These are phyloP conservation scores for Coemansia guatemalensis DNA, from an alignment of 192 early-diverging fungal genomes.

Conservation along the genomic window DNA sequence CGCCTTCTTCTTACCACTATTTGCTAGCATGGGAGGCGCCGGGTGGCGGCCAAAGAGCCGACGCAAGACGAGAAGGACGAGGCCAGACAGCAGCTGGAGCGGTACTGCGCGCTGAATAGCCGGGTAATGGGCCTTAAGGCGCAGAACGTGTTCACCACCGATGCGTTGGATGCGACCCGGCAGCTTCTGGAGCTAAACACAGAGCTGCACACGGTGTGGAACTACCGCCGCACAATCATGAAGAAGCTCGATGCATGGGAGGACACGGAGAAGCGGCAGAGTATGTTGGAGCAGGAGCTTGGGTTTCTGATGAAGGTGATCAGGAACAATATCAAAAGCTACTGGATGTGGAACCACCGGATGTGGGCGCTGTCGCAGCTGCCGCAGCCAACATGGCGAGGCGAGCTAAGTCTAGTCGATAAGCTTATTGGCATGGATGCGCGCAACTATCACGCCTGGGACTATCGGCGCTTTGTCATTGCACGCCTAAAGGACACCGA, in stretches of 20 bases:
- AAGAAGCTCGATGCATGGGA: conserved; percentile 16
- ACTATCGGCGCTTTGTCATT: conserved; percentile 91
- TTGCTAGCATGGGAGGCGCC: conserved; percentile 42
- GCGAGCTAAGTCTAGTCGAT: conserved; percentile 73
- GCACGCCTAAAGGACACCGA: conserved; percentile 28
- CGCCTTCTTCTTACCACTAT: conserved; percentile 3
- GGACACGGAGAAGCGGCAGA: conserved; percentile 14
- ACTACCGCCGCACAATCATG: conserved; percentile 79
- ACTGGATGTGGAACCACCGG: conserved; percentile 98
- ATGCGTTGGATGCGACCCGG: conserved; percentile 66
- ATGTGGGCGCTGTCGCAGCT: conserved; percentile 82
- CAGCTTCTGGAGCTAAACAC: conserved; percentile 78
- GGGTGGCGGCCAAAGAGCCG: conserved; percentile 27
- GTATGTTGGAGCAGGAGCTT: conserved; percentile 61
- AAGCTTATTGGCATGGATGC: conserved; percentile 86
- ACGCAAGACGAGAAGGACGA: conserved; percentile 34
- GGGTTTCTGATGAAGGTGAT: conserved; percentile 73
- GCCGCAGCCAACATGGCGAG: conserved; percentile 73
- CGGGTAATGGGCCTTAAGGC: conserved; percentile 27
- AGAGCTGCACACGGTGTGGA: conserved; percentile 95
- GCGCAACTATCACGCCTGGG: conserved; percentile 98
- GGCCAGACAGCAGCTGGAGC: conserved; percentile 28
- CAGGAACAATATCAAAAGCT: conserved; percentile 85
- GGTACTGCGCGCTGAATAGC: conserved; percentile 42
- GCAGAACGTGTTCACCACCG: conserved; percentile 22